Conservation (phyloP, 768 basidiomycete genomes). For the Piloderma croceum region DNA sequence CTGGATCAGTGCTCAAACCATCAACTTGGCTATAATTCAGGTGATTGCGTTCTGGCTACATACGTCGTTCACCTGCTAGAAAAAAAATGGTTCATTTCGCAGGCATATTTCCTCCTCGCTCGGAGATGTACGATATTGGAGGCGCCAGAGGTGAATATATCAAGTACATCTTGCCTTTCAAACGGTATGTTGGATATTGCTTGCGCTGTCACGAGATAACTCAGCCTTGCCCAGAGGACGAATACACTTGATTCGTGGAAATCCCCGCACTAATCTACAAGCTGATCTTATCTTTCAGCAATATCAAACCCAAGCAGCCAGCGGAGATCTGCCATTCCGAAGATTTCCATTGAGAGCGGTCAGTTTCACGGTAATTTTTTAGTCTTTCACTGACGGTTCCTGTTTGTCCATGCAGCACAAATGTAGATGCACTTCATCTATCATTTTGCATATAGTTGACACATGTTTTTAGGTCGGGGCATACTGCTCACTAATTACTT, state of each 20-base stretch:
- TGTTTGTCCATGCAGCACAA: conserved; percentile 48
- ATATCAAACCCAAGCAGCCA: conserved; percentile 62
- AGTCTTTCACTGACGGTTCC: conserved; percentile 2
- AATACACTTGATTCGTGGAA: conserved; percentile 47
- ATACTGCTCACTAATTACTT: conserved; percentile 73
- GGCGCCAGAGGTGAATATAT: no score
- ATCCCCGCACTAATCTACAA: conserved; percentile 29
- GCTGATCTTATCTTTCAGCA: conserved; percentile 56
- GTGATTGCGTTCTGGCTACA: no score
- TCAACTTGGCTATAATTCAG: no score
- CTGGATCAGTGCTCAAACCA: no score
- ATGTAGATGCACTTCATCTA: conserved; percentile 35
- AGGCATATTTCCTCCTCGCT: no score
- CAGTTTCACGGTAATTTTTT: conserved; percentile 18
- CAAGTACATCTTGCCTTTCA: no score
- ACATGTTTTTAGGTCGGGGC: conserved; percentile 51
- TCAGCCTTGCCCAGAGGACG: conserved; percentile 39
- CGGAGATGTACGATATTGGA: no score
- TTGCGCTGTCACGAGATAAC: no score
- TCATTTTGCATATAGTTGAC: not conserved
- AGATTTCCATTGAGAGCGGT: conserved; percentile 70
- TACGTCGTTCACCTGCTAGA: no score
- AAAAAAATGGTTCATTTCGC: no score
- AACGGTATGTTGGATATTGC: no score
- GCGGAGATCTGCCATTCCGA: conserved; percentile 54